Evolutionary conservation across 1,139 yeast species (phyloP).

Genomic region (Candida tetrigidarum): DNA sequence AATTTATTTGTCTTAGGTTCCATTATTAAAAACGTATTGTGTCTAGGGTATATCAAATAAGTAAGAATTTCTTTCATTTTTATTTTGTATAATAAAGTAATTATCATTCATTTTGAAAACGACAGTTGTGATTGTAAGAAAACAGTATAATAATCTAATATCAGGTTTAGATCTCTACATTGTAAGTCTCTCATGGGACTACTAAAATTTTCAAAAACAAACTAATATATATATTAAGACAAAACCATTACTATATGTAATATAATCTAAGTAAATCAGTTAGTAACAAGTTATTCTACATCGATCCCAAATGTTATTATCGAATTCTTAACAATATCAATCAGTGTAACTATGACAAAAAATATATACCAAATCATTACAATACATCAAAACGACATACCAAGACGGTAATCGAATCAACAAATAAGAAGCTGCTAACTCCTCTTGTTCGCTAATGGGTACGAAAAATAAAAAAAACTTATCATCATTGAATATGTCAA

Average conservation of each 20-base stretch:
- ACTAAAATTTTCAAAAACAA: slow-evolving; percentile 1
- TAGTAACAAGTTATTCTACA: slow-evolving; percentile 1
- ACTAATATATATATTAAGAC: background rate
- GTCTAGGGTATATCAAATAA: slow-evolving; percentile 4
- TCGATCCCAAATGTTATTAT: too few species aligned
- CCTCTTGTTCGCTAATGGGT: slow-evolving; percentile 9
- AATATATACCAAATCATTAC: slow-evolving; percentile 9
- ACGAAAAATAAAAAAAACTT: background rate
- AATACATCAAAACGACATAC: slow-evolving; percentile 4
- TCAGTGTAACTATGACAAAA: slow-evolving; percentile 10
- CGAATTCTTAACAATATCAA: background rate
- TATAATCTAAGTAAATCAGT: background rate
- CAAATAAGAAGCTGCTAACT: background rate
- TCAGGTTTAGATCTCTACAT: too few species aligned
- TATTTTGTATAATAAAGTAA: slow-evolving; percentile 3
- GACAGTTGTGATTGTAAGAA: too few species aligned
- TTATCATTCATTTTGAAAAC: background rate
- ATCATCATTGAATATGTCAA: slow-evolving; percentile 5
- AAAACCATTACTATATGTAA: background rate
- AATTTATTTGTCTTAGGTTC: slow-evolving; percentile 4
- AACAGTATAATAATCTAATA: too few species aligned
- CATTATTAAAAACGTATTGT: background rate
- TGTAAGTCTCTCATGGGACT: too few species aligned
- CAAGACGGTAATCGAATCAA: slow-evolving; percentile 7
- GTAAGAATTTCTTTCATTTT: too few species aligned